Evolutionary conservation across 2,329 filamentous ascomycete species (phyloP).

Genomic region (Coccinonectria pachysandricola): DNA sequence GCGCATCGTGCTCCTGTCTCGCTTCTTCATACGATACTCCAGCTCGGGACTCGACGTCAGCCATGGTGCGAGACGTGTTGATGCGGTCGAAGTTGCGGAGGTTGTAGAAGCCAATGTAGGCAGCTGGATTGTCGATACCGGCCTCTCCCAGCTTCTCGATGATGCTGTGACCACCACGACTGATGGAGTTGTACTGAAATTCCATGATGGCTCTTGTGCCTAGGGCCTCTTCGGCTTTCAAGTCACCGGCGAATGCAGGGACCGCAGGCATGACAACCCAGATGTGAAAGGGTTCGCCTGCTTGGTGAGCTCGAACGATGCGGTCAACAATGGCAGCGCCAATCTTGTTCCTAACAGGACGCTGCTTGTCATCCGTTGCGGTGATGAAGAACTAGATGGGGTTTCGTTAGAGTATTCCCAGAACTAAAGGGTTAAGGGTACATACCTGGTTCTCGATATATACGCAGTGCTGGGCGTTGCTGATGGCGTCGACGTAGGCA

Average conservation of each 20-base stretch:
- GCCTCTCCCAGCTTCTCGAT: conserved; percentile 60
- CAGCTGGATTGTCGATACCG: conserved; percentile 55
- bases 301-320: conserved; percentile 58
- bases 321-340: conserved; percentile 70
- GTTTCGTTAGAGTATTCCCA: conserved; percentile 1
- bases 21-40: conserved; percentile 61
- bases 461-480: conserved; percentile 58
- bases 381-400: conserved; percentile 69
- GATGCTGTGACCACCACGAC: conserved; percentile 66
- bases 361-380: conserved; percentile 58
- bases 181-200: conserved; percentile 74
- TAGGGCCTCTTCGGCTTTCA: conserved; percentile 60
- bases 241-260: conserved; percentile 72
- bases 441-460: conserved; percentile 66
- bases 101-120: conserved; percentile 79
- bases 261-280: conserved; percentile 72
- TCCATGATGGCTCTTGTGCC: conserved; percentile 82
- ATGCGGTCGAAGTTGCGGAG: conserved; percentile 76
- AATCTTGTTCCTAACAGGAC: conserved; percentile 66
- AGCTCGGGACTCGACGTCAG: conserved; percentile 46
- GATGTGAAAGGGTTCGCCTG: conserved; percentile 59
- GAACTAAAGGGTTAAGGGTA: rapidly evolving
- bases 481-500: conserved; percentile 67
- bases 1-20: conserved; percentile 51
- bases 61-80: conserved; percentile 56